Conservation (phyloP, 179 eudicot species). For the Silene coronaria region DNA sequence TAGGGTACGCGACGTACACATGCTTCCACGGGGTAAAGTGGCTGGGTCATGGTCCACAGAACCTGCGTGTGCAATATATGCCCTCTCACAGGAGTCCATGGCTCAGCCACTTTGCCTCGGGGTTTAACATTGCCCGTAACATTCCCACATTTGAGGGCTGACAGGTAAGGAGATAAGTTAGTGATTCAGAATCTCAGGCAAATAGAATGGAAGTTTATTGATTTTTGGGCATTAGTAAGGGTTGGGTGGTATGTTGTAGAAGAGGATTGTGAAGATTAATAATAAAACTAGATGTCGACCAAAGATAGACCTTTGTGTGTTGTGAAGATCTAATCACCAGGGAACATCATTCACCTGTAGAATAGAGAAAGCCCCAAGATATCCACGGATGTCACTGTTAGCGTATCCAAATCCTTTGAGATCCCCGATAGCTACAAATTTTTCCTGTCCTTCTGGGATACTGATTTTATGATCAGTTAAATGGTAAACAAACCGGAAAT, state of each 20-base stretch:
- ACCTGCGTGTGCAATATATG: background rate
- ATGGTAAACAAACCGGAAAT: too few species aligned
- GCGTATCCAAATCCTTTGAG: conserved; percentile 72
- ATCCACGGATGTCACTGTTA: conserved; percentile 59
- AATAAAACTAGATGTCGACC: background rate
- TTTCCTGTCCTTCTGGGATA: conserved; percentile 56
- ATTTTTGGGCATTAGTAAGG: background rate
- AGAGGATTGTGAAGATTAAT: background rate
- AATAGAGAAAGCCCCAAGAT: conserved; percentile 54
- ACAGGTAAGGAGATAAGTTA: background rate
- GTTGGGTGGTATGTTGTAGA: background rate
- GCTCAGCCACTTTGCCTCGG: background rate
- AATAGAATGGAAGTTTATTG: background rate
- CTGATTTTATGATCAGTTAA: conserved; percentile 37
- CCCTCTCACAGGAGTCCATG: background rate
- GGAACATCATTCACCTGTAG: conserved; percentile 45
- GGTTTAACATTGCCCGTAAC: background rate
- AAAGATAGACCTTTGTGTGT: too few species aligned
- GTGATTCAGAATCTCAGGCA: background rate
- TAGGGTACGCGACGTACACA: background rate
- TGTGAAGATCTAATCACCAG: background rate
- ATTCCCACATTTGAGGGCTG: background rate
- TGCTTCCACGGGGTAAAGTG: too few species aligned
- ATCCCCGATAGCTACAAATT: conserved; percentile 53
- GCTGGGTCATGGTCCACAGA: background rate